Conservation (phyloP, 2,329 filamentous ascomycete genomes). For the Didymella glomerata region DNA sequence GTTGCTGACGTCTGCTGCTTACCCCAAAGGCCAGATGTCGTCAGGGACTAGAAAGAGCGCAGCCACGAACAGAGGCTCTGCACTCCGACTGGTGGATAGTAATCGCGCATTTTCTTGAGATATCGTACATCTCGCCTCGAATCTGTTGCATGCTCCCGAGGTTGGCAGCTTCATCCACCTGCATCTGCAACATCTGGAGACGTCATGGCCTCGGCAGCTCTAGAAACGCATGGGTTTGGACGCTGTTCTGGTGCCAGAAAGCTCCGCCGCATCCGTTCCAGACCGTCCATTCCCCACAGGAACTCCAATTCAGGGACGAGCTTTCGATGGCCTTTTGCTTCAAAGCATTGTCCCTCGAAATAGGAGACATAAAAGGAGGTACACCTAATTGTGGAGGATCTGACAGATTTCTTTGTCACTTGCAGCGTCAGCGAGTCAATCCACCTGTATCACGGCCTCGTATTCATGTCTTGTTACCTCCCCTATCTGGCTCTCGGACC, state of each 20-base stretch:
- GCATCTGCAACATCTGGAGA: conserved; percentile 3
- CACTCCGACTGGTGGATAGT: conserved; percentile 10
- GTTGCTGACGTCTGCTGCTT: conserved; percentile 7
- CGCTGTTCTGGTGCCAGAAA: conserved; percentile 7
- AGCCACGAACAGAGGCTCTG: neutral
- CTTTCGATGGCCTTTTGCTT: neutral
- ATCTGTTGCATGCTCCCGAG: neutral
- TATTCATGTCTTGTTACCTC: conserved; percentile 17
- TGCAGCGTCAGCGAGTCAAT: neutral
- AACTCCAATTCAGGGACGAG: neutral
- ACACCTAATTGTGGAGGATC: neutral
- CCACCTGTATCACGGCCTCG: neutral
- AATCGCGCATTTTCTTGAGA: neutral
- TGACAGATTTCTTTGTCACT: neutral
- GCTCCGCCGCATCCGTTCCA: conserved; percentile 16
- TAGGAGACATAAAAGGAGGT: conserved; percentile 1
- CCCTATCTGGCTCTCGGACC: conserved; percentile 13
- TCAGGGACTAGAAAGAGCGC: conserved; percentile 2
- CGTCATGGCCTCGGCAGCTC: conserved; percentile 7
- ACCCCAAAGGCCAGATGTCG: conserved; percentile 11
- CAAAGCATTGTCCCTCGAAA: neutral
- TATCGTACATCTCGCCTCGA: neutral
- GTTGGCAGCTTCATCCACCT: neutral
- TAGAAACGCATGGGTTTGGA: conserved; percentile 4
- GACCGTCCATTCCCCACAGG: conserved; percentile 15